A percentile compares a stretch with the other conserved stretches of the same genome.
Conservation (phyloP, 805 yeast species). For the Monosporozyma servazzii region DNA sequence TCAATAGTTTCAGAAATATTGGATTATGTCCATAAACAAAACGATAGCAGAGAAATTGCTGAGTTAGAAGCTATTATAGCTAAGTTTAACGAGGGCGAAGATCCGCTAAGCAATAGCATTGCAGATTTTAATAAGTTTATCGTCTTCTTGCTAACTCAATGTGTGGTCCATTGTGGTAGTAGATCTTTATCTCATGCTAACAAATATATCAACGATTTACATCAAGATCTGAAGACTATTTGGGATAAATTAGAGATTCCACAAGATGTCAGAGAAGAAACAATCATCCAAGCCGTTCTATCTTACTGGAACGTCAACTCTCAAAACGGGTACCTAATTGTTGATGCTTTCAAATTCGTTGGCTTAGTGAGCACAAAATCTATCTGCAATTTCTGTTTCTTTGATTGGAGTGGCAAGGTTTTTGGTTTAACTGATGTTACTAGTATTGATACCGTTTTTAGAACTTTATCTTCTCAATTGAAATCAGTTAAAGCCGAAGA, state of each 20-base stretch:
- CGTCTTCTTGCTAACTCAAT: constrained; percentile 55
- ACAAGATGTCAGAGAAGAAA: constrained; percentile 28
- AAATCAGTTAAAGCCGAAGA: neutral
- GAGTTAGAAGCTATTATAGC: constrained; percentile 26
- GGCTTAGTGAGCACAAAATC: constrained; percentile 36
- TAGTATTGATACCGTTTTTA: constrained; percentile 36
- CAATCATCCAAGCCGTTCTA: constrained; percentile 48
- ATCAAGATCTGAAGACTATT: constrained; percentile 30
- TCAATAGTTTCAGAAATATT: constrained; percentile 32
- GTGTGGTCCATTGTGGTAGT: constrained; percentile 74
- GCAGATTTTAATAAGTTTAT: constrained; percentile 37
- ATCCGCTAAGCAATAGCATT: constrained; percentile 23
- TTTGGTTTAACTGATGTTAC: constrained; percentile 37
- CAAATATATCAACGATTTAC: constrained; percentile 40
- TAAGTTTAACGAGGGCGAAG: constrained; percentile 18
- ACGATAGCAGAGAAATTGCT: constrained; percentile 22
- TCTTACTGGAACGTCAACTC: constrained; percentile 60
- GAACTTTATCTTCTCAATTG: constrained; percentile 26
- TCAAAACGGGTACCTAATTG: constrained; percentile 51
- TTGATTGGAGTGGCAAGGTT: constrained; percentile 18
- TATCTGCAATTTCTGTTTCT: constrained; percentile 38
- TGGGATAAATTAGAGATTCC: constrained; percentile 25
- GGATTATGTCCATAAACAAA: constrained; percentile 31
- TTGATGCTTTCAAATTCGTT: constrained; percentile 42
- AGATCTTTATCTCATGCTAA: constrained; percentile 76